Evolutionary conservation across 169 alveolate genomes (phyloP), one percentile per base, ranked within the genome.

Genomic region (Plasmodium vinckei): DNA sequence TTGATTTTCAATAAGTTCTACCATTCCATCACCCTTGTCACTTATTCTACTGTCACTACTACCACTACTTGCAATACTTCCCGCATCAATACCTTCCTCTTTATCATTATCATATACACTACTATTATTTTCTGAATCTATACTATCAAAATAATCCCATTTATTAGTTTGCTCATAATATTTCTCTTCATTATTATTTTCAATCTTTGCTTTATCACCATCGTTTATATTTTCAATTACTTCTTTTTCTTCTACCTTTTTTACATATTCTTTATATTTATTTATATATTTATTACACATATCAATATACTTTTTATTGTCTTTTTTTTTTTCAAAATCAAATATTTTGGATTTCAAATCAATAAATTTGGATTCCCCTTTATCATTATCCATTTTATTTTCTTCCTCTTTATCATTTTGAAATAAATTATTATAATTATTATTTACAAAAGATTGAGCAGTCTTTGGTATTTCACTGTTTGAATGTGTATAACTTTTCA

Each of bases 261-360:
- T 75, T 6, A 54, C 13, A 46, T 75, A 60, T 6, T 27, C 15
- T 6, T 67, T 23, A 60, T 75, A 60, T 6, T 27, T 17, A 12
- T 42, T 27, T 2, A 61, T 39, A 13, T 63, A 13, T 1, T 44
- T 39, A 54, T 75, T 15, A 21, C 49, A 46, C 39, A 21, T 65
- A 12, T 75, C 75, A 4, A 60, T 68, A 42, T 75, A 63, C 0
- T 15, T 64, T n/a, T 75, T 64, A 25, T 63, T 64, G n/a, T 75
- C 69, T 25, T 75, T 23, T 13, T 73, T 46, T 25, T 61, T 46
- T 57, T 72, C 87, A 21, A 72, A 72, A 5, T 9, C 46, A 1
- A 39, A 9, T 12, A 70, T 70, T 10, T 44, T 53, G 6, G 21
- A 57, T 15, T 17, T 12, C 42, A 57, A 15, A 12, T 57, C 65